A percentile compares a stretch with the other conserved stretches of the same genome.
Evolutionary conservation across 371 early-diverging fungal genomes (phyloP).

Genomic region (Haplosporangium sp.): DNA sequence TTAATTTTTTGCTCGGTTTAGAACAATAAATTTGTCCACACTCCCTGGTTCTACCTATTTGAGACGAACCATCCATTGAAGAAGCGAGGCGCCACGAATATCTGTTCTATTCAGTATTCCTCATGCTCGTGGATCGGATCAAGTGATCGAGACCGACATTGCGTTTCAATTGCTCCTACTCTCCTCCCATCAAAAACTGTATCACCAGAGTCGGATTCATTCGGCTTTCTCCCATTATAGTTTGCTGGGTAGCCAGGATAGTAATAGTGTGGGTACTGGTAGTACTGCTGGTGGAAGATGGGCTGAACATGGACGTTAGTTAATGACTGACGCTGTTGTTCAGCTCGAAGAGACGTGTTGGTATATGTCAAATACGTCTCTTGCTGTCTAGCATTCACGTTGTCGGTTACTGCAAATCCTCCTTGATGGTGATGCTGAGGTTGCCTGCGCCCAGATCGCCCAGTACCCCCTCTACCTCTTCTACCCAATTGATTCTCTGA

Average conservation of each 20-base stretch:
- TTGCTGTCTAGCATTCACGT: not conserved
- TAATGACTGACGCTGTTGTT: not conserved
- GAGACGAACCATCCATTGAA: not conserved
- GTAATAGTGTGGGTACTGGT: constrained; percentile 22
- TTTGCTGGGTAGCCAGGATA: constrained; percentile 13
- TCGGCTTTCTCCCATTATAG: not conserved
- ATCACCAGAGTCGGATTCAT: not conserved
- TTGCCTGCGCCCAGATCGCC: not conserved
- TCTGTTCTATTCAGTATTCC: not conserved
- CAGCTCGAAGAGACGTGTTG: not conserved
- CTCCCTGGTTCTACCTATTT: constrained; percentile 1
- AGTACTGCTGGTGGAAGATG: constrained; percentile 11
- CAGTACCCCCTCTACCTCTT: not conserved
- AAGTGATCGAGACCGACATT: not conserved
- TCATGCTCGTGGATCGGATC: constrained; percentile 11
- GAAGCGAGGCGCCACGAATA: not conserved
- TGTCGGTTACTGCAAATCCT: not conserved
- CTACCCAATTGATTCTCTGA: not conserved
- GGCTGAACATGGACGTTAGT: constrained; percentile 1
- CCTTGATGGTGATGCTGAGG: not conserved
- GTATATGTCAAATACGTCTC: not conserved
- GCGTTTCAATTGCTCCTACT: not conserved
- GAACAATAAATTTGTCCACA: not conserved
- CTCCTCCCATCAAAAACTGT: not conserved
- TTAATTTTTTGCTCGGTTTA: not conserved